Conservation (phyloP, 2,329 filamentous ascomycete genomes). For the Talaromyces funiculosus region DNA sequence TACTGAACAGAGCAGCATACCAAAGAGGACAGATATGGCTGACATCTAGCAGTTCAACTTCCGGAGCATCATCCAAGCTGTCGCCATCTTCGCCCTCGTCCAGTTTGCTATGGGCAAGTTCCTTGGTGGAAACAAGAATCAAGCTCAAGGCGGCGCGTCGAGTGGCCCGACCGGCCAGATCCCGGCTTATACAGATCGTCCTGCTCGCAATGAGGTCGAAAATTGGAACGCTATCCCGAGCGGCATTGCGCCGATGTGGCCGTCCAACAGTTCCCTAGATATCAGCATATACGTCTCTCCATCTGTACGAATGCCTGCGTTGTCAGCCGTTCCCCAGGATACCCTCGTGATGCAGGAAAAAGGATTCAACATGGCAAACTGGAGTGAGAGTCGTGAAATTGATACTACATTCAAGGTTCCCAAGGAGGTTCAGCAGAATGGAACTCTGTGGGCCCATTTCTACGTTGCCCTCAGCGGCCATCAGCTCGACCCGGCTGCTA, state of each 20-base stretch:
- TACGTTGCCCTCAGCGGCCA: slow-evolving; percentile 74
- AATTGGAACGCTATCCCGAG: slow-evolving; percentile 49
- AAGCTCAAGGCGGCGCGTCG: slow-evolving; percentile 24
- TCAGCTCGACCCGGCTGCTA: slow-evolving; percentile 66
- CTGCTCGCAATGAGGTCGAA: slow-evolving; percentile 40
- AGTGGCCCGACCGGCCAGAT: slow-evolving; percentile 38
- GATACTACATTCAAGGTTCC: slow-evolving; percentile 75
- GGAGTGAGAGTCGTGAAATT: slow-evolving; percentile 68
- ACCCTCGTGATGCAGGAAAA: slow-evolving; percentile 74
- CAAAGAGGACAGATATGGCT: slow-evolving; percentile 20
- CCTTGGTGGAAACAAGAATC: slow-evolving; percentile 42
- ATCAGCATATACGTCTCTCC: slow-evolving; percentile 79
- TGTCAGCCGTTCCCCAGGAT: slow-evolving; percentile 60
- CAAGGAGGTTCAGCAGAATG: slow-evolving; percentile 76
- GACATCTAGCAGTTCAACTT: slow-evolving; percentile 32
- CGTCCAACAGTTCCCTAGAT: slow-evolving; percentile 69
- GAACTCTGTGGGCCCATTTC: slow-evolving; percentile 91
- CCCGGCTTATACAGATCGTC: slow-evolving; percentile 60
- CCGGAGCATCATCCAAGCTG: slow-evolving; percentile 47
- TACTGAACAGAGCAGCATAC: background rate
- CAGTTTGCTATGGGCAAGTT: slow-evolving; percentile 55
- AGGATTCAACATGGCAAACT: slow-evolving; percentile 72
- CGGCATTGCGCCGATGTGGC: slow-evolving; percentile 86
- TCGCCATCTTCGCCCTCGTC: slow-evolving; percentile 55
- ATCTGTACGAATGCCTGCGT: slow-evolving; percentile 58